A percentile compares a stretch with the other conserved stretches of the same genome.
Evolutionary conservation across 2,329 filamentous ascomycete genomes (phyloP).

Genomic region (Fusarium verrucosum): DNA sequence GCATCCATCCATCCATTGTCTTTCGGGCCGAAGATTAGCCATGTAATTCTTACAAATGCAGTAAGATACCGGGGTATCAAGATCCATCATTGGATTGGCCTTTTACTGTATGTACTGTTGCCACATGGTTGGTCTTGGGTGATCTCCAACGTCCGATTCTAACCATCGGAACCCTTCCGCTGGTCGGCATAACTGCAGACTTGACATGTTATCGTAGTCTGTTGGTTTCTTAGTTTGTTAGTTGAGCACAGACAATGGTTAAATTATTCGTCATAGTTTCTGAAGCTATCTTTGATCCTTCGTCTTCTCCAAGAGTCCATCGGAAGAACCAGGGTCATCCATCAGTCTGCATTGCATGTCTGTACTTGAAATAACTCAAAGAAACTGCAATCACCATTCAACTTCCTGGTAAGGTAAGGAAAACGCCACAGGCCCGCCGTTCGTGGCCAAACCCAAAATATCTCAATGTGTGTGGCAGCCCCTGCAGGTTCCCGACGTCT

Average conservation of each 20-base stretch:
- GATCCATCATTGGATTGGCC: slow-evolving; percentile 1
- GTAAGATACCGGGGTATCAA: not conserved
- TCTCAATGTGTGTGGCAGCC: slow-evolving; percentile 31
- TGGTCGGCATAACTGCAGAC: not conserved
- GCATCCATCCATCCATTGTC: slow-evolving; percentile 4
- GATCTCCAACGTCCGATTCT: slow-evolving; percentile 27
- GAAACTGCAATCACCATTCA: slow-evolving; percentile 17
- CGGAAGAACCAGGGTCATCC: not conserved
- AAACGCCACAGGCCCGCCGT: slow-evolving; percentile 40
- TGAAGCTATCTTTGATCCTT: not conserved
- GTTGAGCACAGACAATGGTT: slow-evolving; percentile 10
- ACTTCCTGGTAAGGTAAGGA: slow-evolving; percentile 29
- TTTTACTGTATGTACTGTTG: not conserved
- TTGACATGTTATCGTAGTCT: not conserved
- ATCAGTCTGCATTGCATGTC: no score
- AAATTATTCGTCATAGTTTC: not conserved
- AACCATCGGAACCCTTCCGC: slow-evolving; percentile 37
- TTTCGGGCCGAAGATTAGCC: slow-evolving; percentile 31
- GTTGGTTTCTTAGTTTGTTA: not conserved
- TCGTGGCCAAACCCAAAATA: slow-evolving; percentile 31
- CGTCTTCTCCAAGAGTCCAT: not conserved
- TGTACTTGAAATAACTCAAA: slow-evolving; percentile 36
- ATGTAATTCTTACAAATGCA: not conserved
- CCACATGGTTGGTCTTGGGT: slow-evolving; percentile 16
- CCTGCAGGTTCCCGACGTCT: slow-evolving; percentile 36